Evolutionary conservation across 2,329 filamentous ascomycete species (phyloP).

Genomic region (Alternaria sp.): DNA sequence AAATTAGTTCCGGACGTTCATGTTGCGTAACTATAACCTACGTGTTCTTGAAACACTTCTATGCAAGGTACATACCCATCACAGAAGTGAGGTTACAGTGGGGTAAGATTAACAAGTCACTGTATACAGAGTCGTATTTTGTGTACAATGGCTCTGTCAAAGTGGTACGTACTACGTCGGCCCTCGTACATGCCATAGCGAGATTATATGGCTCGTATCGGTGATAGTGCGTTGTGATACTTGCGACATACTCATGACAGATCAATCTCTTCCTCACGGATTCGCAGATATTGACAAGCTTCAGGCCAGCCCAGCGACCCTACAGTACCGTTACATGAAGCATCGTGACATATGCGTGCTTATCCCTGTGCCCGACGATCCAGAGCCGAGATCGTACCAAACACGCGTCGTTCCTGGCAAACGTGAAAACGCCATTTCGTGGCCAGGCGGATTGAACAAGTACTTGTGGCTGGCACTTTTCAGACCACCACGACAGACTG

Average conservation of each 20-base stretch:
- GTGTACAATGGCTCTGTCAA: not conserved
- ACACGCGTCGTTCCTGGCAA: not conserved
- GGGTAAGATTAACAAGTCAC: not conserved
- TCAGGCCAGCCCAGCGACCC: not conserved
- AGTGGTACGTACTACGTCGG: not conserved
- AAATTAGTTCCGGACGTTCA: not conserved
- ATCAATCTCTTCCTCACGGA: not conserved
- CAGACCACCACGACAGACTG: not conserved
- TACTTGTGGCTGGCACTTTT: not conserved
- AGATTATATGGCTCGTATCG: not conserved
- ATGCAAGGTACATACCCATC: not conserved
- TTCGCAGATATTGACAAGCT: not conserved
- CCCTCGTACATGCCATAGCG: not conserved
- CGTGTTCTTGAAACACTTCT: not conserved
- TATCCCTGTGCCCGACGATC: not conserved
- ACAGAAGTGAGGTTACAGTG: not conserved
- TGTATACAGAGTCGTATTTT: not conserved
- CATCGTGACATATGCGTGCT: not conserved
- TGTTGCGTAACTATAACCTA: slow-evolving; percentile 7
- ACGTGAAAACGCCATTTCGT: not conserved
- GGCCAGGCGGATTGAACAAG: not conserved
- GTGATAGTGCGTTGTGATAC: not conserved
- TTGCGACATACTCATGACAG: not conserved
- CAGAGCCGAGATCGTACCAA: not conserved
- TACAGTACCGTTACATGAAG: not conserved